phyloP scores from a whole-genome alignment of 2,329 filamentous ascomycete species.

The Fusarium aywerte region DNA sequence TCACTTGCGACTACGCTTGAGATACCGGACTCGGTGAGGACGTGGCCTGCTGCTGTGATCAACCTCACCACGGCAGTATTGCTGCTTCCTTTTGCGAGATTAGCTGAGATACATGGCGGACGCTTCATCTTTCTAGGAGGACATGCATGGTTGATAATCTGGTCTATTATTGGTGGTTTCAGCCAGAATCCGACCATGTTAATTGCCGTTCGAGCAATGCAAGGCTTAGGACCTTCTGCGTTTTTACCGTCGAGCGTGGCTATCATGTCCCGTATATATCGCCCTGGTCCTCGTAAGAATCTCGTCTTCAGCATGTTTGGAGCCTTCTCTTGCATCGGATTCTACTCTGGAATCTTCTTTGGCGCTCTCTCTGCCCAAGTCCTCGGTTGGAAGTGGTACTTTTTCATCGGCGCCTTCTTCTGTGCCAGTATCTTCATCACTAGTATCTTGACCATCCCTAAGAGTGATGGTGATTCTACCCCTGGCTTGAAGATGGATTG shows the following conservation, averaged over 20 bases:
- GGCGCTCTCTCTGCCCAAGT: slow-evolving; percentile 71
- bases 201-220: slow-evolving; percentile 76
- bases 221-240: slow-evolving; percentile 77
- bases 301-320: slow-evolving; percentile 71
- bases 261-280: slow-evolving; percentile 75
- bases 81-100: slow-evolving; percentile 70
- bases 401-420: slow-evolving; percentile 68
- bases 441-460: slow-evolving; percentile 56
- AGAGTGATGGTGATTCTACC: slow-evolving; percentile 44
- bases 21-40: slow-evolving; percentile 70
- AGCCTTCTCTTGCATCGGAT: slow-evolving; percentile 67
- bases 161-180: slow-evolving; percentile 76
- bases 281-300: slow-evolving; percentile 78
- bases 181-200: slow-evolving; percentile 73
- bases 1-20: slow-evolving; percentile 68
- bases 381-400: slow-evolving; percentile 75
- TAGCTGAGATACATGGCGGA: slow-evolving; percentile 71
- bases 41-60: slow-evolving; percentile 72
- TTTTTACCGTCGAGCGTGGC: slow-evolving; percentile 75
- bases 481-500: slow-evolving; percentile 70
- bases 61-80: slow-evolving; percentile 67
- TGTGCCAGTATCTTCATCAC: slow-evolving; percentile 58
- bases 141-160: slow-evolving; percentile 71
- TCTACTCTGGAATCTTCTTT: slow-evolving; percentile 74
- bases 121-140: slow-evolving; percentile 70